Base-by-base conservation (phyloP, 805 yeast species). In the Lipomyces yamadae region DNA sequence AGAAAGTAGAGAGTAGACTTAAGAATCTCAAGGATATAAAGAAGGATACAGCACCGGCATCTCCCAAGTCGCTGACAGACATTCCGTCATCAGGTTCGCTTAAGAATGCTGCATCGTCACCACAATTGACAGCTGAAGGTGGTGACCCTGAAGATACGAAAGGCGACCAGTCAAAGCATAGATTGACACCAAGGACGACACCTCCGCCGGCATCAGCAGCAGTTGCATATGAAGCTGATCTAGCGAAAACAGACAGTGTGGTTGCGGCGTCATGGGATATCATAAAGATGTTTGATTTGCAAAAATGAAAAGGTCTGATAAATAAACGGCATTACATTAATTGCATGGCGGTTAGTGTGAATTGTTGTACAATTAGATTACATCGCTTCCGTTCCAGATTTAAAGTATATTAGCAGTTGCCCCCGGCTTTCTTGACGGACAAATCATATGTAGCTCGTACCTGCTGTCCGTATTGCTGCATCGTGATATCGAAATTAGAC, bases 91-190 rank as follows among this genome's bases (percentile, higher is more conserved):
- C 55, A 32, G 30, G 5, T 7, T 29, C 55, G 29, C 10, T 52
- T 32, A 10, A n/a, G 8, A n/a, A n/a, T 15, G 48, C 24, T 42
- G 7, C 48, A 11, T 15, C 48, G 15, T 10, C 15, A 13, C 48
- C 48, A 42, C 13, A 15, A 76, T 10, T 68, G 71, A 30, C 88
- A 89, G 70, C 79, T 88, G 45, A 85, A 92, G 0, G 94, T 96
- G 0, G 83, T 88, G 72, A 92, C 91, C 72, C 87, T 96, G 0
- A 89, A 88, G 64, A 90, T 96, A 0, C 87, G 88, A 32, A 95
- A 92, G 74, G 96, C 91, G 1, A 13, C n/a, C n/a, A 2, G 15
- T 42, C 48, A 18, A 42, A 6, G 48, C 15, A 15, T 42, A 5
- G 5, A 13, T 13, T 42, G 13, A 42, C 24, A 3, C 48, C 48